Conservation (phyloP, 2,329 filamentous ascomycete genomes). For the Cadophora luteo-olivacea region DNA sequence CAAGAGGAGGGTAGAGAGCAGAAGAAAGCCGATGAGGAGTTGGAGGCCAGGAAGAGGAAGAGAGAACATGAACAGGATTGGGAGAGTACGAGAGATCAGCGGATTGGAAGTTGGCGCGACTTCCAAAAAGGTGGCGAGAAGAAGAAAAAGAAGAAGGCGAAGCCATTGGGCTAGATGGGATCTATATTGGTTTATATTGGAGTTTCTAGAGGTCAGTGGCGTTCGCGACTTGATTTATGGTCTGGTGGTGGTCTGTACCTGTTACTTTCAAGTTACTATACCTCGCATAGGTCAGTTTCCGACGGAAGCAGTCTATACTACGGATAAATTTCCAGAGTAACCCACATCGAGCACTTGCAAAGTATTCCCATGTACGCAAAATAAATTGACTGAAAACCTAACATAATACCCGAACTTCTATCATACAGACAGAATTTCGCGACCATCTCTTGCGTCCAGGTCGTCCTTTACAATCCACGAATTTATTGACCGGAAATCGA, state of each 20-base stretch:
- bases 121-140: slow-evolving; percentile 77
- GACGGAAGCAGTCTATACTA: neutral
- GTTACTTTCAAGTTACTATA: neutral
- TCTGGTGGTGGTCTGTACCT: neutral
- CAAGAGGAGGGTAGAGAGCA: slow-evolving; percentile 94
- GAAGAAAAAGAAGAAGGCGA: slow-evolving; percentile 70
- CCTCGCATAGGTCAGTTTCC: neutral
- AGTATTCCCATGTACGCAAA: neutral
- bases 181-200: neutral
- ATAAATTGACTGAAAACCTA: slow-evolving; percentile 2
- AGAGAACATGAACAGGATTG: slow-evolving; percentile 93
- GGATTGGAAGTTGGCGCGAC: slow-evolving; percentile 92
- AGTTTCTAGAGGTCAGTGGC: slow-evolving; percentile 25
- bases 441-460: neutral
- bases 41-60: slow-evolving; percentile 82
- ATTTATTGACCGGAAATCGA: neutral
- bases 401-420: neutral
- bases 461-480: neutral
- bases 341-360: neutral
- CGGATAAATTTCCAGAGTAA: neutral
- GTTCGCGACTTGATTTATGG: slow-evolving; percentile 7
- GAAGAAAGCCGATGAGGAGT: slow-evolving; percentile 83
- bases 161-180: slow-evolving; percentile 41
- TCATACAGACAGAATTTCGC: neutral
- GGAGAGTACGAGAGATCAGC: slow-evolving; percentile 89